Percentiles rank a stretch among this genome's conserved stretches.
Evolutionary conservation across 2,329 filamentous ascomycete genomes (phyloP).

Genomic region (Xylaria sp.): DNA sequence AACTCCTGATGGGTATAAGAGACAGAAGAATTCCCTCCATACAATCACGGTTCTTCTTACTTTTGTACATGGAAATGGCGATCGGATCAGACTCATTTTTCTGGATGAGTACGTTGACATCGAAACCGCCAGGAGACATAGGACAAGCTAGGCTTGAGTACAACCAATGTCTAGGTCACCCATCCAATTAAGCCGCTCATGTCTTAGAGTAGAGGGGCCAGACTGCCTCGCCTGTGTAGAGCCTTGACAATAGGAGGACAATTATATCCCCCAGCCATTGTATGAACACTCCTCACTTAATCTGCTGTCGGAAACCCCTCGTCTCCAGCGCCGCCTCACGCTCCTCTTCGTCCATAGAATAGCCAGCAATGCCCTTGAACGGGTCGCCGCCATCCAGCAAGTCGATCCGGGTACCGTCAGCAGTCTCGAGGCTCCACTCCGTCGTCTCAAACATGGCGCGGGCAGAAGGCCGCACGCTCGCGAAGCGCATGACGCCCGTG

Average conservation of each 20-base stretch:
- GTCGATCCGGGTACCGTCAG: conserved; percentile 71
- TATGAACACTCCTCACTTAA: conserved; percentile 44
- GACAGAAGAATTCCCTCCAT: conserved; percentile 11
- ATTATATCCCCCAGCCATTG: not conserved
- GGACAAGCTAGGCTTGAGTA: not conserved
- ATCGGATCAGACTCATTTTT: not conserved
- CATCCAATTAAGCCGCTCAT: not conserved
- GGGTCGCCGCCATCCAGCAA: conserved; percentile 81
- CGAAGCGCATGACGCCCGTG: conserved; percentile 81
- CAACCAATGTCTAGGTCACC: not conserved
- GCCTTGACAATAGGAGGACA: not conserved
- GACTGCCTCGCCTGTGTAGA: not conserved
- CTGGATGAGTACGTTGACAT: not conserved
- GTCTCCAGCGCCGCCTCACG: conserved; percentile 55
- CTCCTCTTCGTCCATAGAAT: conserved; percentile 55
- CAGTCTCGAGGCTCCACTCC: conserved; percentile 85
- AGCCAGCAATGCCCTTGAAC: conserved; percentile 66
- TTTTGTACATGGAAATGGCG: conserved; percentile 23
- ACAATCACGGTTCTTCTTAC: conserved; percentile 11
- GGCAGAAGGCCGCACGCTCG: conserved; percentile 72
- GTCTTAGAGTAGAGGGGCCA: not conserved
- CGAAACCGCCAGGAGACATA: not conserved
- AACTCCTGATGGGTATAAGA: conserved; percentile 27
- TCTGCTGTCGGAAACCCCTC: conserved; percentile 65
- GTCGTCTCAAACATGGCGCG: conserved; percentile 82